Evolutionary conservation across 2,329 filamentous ascomycete genomes (phyloP), one percentile per base, ranked within the genome.

Genomic region (Bipolaris zeicola): DNA sequence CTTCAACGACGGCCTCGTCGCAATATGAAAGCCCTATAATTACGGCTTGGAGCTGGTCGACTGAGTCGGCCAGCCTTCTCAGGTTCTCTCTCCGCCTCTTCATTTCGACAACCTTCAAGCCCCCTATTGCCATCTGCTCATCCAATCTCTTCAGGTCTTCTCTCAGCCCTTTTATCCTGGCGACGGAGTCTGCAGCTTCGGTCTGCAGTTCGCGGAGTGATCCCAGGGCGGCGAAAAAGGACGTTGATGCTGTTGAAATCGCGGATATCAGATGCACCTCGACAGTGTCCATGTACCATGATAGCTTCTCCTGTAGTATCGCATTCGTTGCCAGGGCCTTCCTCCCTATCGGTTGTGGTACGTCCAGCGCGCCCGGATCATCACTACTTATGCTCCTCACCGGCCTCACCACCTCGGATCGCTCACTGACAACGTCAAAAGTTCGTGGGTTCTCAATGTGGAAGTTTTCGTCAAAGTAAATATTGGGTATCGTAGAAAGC

Each of bases 201-300:
- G 89, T 89, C 73, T 99, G 94, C 10, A 99, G 81, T 72, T 97
- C 92, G 63, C 92, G 89, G 33, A 99, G 80, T 0, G 93, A 96
- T 0, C 95, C 94, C 0, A 99, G 81, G 0, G 95, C 95, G 0
- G 92, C 93, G 70, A 99, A 99, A 76, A 99, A 99, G 0, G 94
- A 96, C 0, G 92, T 92, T 0, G 95, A 98, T 1, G 95, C 95
- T 0, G 91, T 92, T 2, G 94, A 98, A 61, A 99, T 99, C 0
- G 93, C 96, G 31, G 91, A 92, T 66, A 99, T 97, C 6, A 99
- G 81, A 73, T 99, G 95, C 52, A 99, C 92, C 74, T 99, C 95
- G 20, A 99, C 92, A 0, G 95, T 99, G 74, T 99, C 95, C 92
- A 99, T 96, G 75, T 99, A 99, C 95, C 95, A 99, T 0, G 95